Conservation (phyloP, 2,329 filamentous ascomycete genomes). For the Pezicula rhizophila region DNA sequence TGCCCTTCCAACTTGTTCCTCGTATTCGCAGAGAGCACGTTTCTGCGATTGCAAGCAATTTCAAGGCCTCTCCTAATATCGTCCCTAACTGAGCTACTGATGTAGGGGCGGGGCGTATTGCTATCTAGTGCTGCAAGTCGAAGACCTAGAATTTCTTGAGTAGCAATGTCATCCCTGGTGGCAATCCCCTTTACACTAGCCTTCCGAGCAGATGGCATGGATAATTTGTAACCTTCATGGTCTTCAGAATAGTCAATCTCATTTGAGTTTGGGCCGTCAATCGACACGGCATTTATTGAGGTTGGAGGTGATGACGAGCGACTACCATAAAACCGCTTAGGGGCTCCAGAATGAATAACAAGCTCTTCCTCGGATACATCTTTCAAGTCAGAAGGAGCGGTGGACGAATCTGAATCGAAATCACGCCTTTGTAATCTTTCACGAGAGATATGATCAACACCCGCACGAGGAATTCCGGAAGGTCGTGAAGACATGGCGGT, state of each 20-base stretch:
- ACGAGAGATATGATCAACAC: neutral
- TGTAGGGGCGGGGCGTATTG: slow-evolving; percentile 8
- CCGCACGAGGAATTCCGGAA: too few relatives aligned
- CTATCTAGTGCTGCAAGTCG: neutral
- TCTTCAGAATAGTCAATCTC: too few relatives aligned
- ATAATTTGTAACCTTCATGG: too few relatives aligned
- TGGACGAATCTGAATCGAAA: neutral
- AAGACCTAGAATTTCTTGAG: neutral
- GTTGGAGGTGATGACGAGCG: neutral
- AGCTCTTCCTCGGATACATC: neutral
- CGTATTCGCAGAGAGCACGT: neutral
- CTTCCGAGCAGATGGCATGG: too few relatives aligned
- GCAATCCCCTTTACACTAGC: too few relatives aligned
- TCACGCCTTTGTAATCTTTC: too few relatives aligned
- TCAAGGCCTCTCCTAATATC: slow-evolving; percentile 8
- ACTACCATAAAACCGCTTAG: neutral
- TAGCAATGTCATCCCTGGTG: too few relatives aligned
- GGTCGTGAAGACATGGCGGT: too few relatives aligned
- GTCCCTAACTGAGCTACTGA: slow-evolving; percentile 1
- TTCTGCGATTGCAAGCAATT: neutral
- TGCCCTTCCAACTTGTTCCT: neutral
- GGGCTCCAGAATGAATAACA: neutral
- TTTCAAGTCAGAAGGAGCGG: neutral
- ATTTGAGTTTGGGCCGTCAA: too few relatives aligned
- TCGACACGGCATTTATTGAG: neutral